Conservation (phyloP, 768 basidiomycete genomes). For the Lenzites betulinus region DNA sequence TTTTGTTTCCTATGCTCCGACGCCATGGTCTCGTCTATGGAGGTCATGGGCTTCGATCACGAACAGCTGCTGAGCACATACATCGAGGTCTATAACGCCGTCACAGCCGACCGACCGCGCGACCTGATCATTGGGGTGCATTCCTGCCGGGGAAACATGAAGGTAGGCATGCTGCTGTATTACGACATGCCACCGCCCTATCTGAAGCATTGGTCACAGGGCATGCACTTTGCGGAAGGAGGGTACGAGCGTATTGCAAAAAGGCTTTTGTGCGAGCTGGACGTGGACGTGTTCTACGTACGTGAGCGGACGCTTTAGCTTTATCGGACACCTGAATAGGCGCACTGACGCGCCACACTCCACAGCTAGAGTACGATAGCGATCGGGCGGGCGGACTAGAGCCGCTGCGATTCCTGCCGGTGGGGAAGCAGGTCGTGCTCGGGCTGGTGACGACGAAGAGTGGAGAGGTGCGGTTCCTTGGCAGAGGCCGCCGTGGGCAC, state of each 20-base stretch:
- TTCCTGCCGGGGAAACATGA: slow-evolving; percentile 53
- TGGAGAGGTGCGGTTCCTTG: slow-evolving; percentile 33
- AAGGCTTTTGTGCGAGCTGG: slow-evolving; percentile 56
- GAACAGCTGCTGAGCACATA: slow-evolving; percentile 63
- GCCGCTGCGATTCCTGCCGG: slow-evolving; percentile 53
- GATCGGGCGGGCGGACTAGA: slow-evolving; percentile 58
- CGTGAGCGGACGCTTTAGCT: too few species aligned
- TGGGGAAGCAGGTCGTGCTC: slow-evolving; percentile 43
- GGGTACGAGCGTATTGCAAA: slow-evolving; percentile 53
- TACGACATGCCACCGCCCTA: background rate
- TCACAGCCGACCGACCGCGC: slow-evolving; percentile 49
- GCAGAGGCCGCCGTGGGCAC: background rate
- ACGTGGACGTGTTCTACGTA: slow-evolving; percentile 54
- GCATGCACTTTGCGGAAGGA: slow-evolving; percentile 60
- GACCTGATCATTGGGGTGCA: slow-evolving; percentile 59
- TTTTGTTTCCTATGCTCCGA: slow-evolving; percentile 66
- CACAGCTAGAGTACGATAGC: slow-evolving; percentile 62
- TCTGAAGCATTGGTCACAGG: slow-evolving; percentile 44
- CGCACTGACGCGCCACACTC: background rate
- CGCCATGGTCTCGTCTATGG: slow-evolving; percentile 52
- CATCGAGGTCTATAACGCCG: slow-evolving; percentile 61
- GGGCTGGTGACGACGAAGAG: slow-evolving; percentile 49
- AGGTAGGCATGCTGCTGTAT: slow-evolving; percentile 19
- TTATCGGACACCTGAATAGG: background rate
- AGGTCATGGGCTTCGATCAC: slow-evolving; percentile 56